These are phyloP conservation scores for Collybia sordida DNA, from an alignment of 768 basidiomycete species.

Conservation along the genomic window DNA sequence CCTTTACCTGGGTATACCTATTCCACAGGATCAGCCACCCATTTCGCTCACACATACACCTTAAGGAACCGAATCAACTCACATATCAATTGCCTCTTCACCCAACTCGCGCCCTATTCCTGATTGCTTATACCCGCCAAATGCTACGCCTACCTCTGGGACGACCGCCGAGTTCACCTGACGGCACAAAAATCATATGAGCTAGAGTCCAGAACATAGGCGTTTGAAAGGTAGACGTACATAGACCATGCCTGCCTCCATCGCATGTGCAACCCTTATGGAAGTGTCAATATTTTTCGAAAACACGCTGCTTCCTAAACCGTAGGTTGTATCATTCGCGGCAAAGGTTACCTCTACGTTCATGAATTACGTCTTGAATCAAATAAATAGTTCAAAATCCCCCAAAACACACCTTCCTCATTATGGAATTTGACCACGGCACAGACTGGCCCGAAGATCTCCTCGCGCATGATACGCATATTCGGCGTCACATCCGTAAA, in stretches of 20 bases:
- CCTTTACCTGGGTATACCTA: constrained; percentile 16
- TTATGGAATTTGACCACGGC: constrained; percentile 67
- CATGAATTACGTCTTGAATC: too few species aligned
- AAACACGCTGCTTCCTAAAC: constrained; percentile 19
- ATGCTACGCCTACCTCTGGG: constrained; percentile 10
- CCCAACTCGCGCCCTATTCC: constrained; percentile 21
- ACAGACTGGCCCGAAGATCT: constrained; percentile 77
- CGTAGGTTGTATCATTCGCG: constrained; percentile 19
- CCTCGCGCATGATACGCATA: constrained; percentile 68
- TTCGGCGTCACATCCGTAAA: constrained; percentile 60
- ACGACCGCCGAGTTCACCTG: constrained; percentile 16
- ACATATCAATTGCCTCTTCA: constrained; percentile 19
- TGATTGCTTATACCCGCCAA: constrained; percentile 25
- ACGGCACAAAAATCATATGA: background rate
- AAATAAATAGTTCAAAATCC: too few species aligned
- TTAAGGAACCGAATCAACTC: background rate
- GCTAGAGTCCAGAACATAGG: too few species aligned
- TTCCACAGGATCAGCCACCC: background rate
- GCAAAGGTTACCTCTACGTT: constrained; percentile 19
- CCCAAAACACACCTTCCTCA: constrained; percentile 41
- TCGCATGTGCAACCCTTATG: constrained; percentile 20
- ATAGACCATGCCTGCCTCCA: constrained; percentile 21
- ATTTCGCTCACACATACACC: too few species aligned
- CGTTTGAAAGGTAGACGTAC: constrained; percentile 3
- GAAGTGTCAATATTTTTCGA: constrained; percentile 19